Percentiles rank a stretch among this genome's conserved stretches.
phyloP scores from a whole-genome alignment of 441 rosid genomes.

The Biscutella laevigata region DNA sequence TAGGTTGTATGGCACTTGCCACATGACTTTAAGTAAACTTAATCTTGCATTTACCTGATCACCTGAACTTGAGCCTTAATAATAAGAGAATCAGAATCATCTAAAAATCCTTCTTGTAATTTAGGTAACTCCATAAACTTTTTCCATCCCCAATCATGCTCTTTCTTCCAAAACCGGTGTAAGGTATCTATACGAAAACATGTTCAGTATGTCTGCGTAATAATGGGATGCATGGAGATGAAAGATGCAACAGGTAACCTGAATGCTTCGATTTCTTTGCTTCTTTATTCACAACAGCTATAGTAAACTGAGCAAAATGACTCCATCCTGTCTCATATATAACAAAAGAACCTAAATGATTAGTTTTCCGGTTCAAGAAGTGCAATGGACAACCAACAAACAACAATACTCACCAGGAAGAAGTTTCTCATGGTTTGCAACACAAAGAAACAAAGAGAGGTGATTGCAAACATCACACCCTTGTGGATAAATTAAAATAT shows the following conservation, averaged over 20 bases:
- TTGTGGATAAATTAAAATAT: slow-evolving; percentile 92
- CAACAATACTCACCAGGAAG: slow-evolving; percentile 66
- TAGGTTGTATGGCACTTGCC: neutral
- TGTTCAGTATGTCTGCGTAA: slow-evolving; percentile 20
- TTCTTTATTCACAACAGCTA: slow-evolving; percentile 90
- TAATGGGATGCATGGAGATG: neutral
- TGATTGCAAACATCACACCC: slow-evolving; percentile 97
- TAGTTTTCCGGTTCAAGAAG: neutral
- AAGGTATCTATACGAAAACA: slow-evolving; percentile 43
- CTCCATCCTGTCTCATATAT: slow-evolving; percentile 71
- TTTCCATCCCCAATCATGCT: slow-evolving; percentile 99
- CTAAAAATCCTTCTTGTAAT: slow-evolving; percentile 70
- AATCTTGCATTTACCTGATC: slow-evolving; percentile 46
- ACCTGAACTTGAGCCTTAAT: slow-evolving; percentile 97
- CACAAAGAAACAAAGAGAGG: slow-evolving; percentile 95
- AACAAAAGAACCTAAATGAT: slow-evolving; percentile 3
- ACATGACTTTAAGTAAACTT: neutral
- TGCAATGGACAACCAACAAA: neutral
- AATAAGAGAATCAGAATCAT: slow-evolving; percentile 64
- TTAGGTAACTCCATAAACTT: slow-evolving; percentile 86
- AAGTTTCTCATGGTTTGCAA: slow-evolving; percentile 90
- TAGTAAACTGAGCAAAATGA: slow-evolving; percentile 98
- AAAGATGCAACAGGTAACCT: slow-evolving; percentile 33
- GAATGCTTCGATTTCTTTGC: slow-evolving; percentile 80
- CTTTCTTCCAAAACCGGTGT: slow-evolving; percentile 95